Evolutionary conservation across 257 asterid genomes (phyloP).

Genomic region (Datura wrightii): DNA sequence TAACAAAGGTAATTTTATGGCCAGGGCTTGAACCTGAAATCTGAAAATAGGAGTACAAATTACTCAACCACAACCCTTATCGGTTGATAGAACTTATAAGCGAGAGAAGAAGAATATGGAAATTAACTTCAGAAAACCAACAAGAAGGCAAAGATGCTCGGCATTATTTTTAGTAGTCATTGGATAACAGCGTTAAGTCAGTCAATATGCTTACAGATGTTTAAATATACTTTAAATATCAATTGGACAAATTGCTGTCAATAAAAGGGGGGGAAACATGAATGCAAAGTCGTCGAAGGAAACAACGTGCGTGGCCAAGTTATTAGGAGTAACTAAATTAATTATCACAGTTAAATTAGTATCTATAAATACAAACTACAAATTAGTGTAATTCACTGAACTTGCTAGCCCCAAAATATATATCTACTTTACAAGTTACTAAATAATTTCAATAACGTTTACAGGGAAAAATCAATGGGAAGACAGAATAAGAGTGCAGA

Average conservation of each 20-base stretch:
- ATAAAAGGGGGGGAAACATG: background rate
- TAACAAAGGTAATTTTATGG: too few species aligned
- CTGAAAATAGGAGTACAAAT: too few species aligned
- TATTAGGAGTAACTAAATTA: background rate
- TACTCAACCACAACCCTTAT: too few species aligned
- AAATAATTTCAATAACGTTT: background rate
- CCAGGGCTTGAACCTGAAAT: too few species aligned
- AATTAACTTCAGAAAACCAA: too few species aligned
- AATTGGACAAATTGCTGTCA: conserved; percentile 11
- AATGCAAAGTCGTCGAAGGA: background rate
- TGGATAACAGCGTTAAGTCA: too few species aligned
- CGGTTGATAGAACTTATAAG: too few species aligned
- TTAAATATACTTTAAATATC: background rate
- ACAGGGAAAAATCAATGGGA: conserved; percentile 7
- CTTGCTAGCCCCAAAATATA: background rate
- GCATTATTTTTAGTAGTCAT: too few species aligned
- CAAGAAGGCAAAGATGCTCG: too few species aligned
- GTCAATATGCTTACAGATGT: background rate
- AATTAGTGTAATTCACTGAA: background rate
- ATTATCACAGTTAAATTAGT: background rate
- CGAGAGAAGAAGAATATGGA: too few species aligned
- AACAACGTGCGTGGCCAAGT: background rate
- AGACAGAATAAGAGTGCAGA: background rate
- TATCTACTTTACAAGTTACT: background rate
- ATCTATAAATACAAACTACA: background rate